phyloP scores from a whole-genome alignment of 768 basidiomycete genomes.

The Collybia mongolica region DNA sequence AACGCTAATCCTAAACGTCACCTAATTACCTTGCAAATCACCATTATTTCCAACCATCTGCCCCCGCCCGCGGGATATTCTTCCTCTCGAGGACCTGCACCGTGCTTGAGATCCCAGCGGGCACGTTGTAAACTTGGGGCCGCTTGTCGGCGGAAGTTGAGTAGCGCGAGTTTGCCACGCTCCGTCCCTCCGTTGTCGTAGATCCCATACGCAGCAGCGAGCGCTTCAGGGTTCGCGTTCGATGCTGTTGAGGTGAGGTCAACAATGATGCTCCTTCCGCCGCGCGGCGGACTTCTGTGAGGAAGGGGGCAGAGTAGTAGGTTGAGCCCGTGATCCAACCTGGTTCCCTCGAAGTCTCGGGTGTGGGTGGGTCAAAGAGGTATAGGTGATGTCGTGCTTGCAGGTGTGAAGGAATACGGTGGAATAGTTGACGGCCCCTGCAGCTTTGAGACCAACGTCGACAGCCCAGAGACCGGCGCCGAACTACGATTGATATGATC shows the following conservation, averaged over 20 bases:
- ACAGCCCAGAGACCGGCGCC: conserved; percentile 32
- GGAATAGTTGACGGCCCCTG: conserved; percentile 26
- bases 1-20: too few relatives aligned
- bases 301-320: conserved; percentile 33
- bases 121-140: conserved; percentile 23
- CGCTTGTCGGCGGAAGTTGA: conserved; percentile 26
- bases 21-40: conserved; percentile 26
- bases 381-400: conserved; percentile 31
- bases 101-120: conserved; percentile 14
- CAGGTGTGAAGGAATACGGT: conserved; percentile 34
- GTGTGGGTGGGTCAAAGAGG: conserved; percentile 35
- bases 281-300: conserved; percentile 27
- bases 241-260: conserved; percentile 32
- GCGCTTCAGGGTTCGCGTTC: conserved; percentile 17
- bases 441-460: conserved; percentile 31
- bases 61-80: conserved; percentile 33
- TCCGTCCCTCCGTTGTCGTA: conserved; percentile 20
- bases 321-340: conserved; percentile 31
- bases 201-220: conserved; percentile 30
- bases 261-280: conserved; percentile 23
- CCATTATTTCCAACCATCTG: conserved; percentile 30
- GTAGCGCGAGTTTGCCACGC: conserved; percentile 24
- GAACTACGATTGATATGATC: conserved; percentile 22
- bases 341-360: conserved; percentile 18
- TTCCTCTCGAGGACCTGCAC: conserved; percentile 22